Conservation (phyloP, 129 eudicot genomes). For the Heracleum sosnowskyi region DNA sequence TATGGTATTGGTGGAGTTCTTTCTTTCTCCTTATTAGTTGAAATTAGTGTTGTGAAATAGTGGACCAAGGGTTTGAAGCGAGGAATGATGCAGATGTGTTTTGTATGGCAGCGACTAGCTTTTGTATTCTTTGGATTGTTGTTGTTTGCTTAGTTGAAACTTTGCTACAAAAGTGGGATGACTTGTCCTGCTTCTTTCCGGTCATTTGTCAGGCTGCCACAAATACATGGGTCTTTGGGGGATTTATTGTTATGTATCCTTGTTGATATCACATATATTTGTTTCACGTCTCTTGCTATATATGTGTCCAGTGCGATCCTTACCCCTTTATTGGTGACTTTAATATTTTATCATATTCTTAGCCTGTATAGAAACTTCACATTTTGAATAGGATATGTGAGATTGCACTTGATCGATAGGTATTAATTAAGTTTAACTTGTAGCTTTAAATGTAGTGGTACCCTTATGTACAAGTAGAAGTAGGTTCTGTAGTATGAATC, state of each 20-base stretch:
- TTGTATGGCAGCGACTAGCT: not conserved
- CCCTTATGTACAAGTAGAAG: not conserved
- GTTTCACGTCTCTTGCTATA: not conserved
- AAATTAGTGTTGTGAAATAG: no score
- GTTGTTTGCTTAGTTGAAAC: no score
- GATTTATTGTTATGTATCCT: not conserved
- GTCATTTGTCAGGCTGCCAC: not conserved
- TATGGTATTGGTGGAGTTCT: no score
- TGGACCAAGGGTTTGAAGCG: not conserved
- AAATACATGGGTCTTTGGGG: not conserved
- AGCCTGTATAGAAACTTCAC: not conserved
- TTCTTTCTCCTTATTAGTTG: no score
- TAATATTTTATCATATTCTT: not conserved
- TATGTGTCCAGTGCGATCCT: not conserved
- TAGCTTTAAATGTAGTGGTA: not conserved
- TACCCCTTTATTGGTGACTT: not conserved
- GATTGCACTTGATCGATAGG: not conserved
- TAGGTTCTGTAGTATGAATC: not conserved
- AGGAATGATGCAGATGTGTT: not conserved
- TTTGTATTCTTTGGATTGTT: no score
- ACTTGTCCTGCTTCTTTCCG: not conserved
- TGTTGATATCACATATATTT: not conserved
- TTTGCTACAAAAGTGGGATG: not conserved
- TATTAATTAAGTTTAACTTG: not conserved
- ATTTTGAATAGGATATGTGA: not conserved